A percentile compares a stretch with the other conserved stretches of the same genome.
phyloP scores from a whole-genome alignment of 768 basidiomycete genomes.

The Mycena capillaripes region DNA sequence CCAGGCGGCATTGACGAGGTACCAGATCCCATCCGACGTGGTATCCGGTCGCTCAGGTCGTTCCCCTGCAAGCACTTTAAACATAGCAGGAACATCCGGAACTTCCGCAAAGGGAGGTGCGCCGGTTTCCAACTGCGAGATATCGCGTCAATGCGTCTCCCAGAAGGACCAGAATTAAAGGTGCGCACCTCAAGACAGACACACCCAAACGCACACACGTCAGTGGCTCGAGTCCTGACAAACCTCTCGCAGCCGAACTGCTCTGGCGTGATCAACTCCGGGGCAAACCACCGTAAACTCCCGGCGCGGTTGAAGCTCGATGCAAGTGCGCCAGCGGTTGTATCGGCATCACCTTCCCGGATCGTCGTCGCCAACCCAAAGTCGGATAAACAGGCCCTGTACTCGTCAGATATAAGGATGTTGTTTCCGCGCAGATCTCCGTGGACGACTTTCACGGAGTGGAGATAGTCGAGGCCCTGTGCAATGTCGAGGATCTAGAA shows the following conservation, averaged over 20 bases:
- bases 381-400: conserved; percentile 44
- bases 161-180: too few species aligned
- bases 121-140: not conserved
- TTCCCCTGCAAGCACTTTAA: not conserved
- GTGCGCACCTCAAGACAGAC: conserved; percentile 51
- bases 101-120: not conserved
- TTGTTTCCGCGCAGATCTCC: conserved; percentile 43
- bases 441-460: conserved; percentile 36
- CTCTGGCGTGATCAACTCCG: conserved; percentile 48
- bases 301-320: conserved; percentile 41
- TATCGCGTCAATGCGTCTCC: too few species aligned
- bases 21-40: not conserved
- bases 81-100: not conserved
- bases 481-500: conserved; percentile 37
- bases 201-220: conserved; percentile 51
- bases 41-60: not conserved
- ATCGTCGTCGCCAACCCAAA: conserved; percentile 44
- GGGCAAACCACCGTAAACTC: conserved; percentile 51
- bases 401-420: conserved; percentile 47
- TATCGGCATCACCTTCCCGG: conserved; percentile 41
- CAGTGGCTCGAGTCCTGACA: conserved; percentile 42
- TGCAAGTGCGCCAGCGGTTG: conserved; percentile 39
- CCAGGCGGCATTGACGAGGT: not conserved
- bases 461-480: conserved; percentile 40
- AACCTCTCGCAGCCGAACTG: conserved; percentile 40